Evolutionary conservation across 2,329 filamentous ascomycete species (phyloP), one percentile per base, ranked within the genome.

Genomic region (Fusarium succisae): DNA sequence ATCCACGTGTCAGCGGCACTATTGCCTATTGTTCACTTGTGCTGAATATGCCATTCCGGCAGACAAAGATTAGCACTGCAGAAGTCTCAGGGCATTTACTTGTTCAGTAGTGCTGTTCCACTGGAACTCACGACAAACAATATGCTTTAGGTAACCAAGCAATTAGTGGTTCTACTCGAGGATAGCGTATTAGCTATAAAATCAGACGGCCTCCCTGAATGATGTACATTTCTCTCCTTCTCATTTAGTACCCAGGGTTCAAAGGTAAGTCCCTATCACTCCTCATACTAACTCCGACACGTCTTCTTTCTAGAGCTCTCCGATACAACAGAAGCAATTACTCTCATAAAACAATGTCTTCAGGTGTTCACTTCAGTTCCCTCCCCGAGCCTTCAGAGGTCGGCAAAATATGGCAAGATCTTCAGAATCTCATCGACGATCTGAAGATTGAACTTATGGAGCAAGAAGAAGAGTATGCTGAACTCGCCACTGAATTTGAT

Each of bases 1-100:
- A 1, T 38, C 18, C 11, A 5, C 17, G 8, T 8, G 1, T 24
- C 6, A 24, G 9, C 10, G 30, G 6, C 48, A 20, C 3, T 12
- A 3, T 24, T 2, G 3, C 5, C 12, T 35, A 10, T 37, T 35
- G 18, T 39, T 54, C 35, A 54, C 10, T n/a, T 13, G 6, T 17
- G 3, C 5, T 18, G 3, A 2, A 2, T 2, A n/a, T 8, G 14
- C 4, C 0, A n/a, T 28, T 18, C 26, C 1, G 8, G 1, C 5
- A 6, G 3, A 13, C 24, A n/a, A 54, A 54, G 20, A 39, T 14
- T 13, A 1, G 2, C 5, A 0, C 7, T 26, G 5, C 3, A 13
- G 20, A 28, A 54, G 0, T n/a, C 8, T 4, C 24, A 8, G 8
- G 12, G 8, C 20, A 28, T 14, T 7, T 26, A 8, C 10, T 8